Evolutionary conservation across 176 grass and related monocot species (phyloP).

Genomic region (Phoenix roebelenii): DNA sequence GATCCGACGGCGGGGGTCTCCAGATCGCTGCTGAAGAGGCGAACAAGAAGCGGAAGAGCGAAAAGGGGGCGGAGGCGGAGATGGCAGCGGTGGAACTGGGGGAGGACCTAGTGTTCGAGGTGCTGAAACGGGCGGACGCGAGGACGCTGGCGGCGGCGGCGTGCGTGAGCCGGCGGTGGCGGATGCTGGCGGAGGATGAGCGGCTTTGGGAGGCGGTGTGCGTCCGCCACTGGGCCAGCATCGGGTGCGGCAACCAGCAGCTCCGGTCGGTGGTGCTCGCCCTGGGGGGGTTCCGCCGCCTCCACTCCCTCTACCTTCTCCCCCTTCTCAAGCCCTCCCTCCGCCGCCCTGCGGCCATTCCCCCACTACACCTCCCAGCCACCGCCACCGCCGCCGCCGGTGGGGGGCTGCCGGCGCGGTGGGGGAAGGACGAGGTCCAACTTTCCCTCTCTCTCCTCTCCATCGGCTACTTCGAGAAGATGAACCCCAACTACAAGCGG

Average conservation of each 20-base stretch:
- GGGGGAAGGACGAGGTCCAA: conserved; percentile 50
- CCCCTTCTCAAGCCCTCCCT: conserved; percentile 20
- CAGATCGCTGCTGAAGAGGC: background rate
- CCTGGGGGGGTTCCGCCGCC: conserved; percentile 57
- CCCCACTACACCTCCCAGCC: background rate
- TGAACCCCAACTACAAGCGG: conserved; percentile 26
- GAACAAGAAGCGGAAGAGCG: conserved; percentile 6
- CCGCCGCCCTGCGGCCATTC: background rate
- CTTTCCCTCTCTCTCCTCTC: conserved; percentile 53
- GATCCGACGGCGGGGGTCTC: background rate
- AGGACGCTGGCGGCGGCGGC: conserved; percentile 47
- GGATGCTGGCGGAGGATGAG: conserved; percentile 57
- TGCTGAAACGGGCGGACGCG: conserved; percentile 57
- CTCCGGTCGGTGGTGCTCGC: conserved; percentile 50
- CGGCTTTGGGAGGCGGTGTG: conserved; percentile 64
- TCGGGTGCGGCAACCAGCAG: conserved; percentile 29
- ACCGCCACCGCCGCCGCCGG: background rate
- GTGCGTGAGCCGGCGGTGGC: conserved; percentile 58
- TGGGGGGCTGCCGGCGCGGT: conserved; percentile 7
- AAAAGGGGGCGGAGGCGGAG: background rate
- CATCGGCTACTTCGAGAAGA: conserved; percentile 42
- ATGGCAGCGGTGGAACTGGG: conserved; percentile 37
- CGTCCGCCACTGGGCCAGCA: conserved; percentile 41
- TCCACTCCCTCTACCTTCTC: conserved; percentile 42
- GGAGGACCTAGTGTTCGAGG: conserved; percentile 62